phyloP scores from a whole-genome alignment of 2,329 filamentous ascomycete genomes.

The Phyllosticta paracitricarpa region DNA sequence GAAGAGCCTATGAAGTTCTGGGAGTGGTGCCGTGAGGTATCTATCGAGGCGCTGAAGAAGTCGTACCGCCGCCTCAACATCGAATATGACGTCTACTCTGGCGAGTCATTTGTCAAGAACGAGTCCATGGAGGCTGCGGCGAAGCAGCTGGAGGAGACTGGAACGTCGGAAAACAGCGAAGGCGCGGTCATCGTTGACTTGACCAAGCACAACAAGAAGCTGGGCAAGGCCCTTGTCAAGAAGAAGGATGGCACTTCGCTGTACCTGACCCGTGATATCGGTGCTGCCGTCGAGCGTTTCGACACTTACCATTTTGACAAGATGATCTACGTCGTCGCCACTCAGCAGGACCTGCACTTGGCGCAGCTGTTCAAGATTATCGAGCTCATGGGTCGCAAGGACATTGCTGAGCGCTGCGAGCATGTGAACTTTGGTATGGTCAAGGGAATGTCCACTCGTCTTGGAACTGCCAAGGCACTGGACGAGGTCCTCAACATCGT shows the following conservation, averaged over 20 bases:
- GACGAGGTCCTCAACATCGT: constrained; percentile 47
- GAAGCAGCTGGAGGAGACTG: constrained; percentile 47
- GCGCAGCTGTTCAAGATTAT: constrained; percentile 57
- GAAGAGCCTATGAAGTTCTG: constrained; percentile 49
- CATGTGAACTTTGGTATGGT: constrained; percentile 61
- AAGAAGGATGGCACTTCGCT: constrained; percentile 58
- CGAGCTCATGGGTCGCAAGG: constrained; percentile 51
- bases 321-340: constrained; percentile 59
- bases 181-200: constrained; percentile 62
- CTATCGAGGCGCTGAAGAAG: constrained; percentile 54
- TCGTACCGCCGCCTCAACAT: constrained; percentile 57
- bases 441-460: constrained; percentile 54
- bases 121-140: constrained; percentile 55
- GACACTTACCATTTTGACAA: constrained; percentile 54
- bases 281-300: constrained; percentile 52
- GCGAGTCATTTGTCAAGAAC: constrained; percentile 56
- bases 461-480: constrained; percentile 42
- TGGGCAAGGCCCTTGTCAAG: constrained; percentile 57
- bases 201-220: constrained; percentile 57
- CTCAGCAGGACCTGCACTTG: constrained; percentile 55
- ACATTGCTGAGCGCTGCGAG: constrained; percentile 48
- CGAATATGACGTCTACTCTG: constrained; percentile 55
- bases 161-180: constrained; percentile 53
- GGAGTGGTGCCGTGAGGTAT: constrained; percentile 54
- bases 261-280: constrained; percentile 62